These are phyloP conservation scores for Hyaloperonospora arabidopsidis DNA, from an alignment of 352 stramenopile genomes.

Conservation along the genomic window DNA sequence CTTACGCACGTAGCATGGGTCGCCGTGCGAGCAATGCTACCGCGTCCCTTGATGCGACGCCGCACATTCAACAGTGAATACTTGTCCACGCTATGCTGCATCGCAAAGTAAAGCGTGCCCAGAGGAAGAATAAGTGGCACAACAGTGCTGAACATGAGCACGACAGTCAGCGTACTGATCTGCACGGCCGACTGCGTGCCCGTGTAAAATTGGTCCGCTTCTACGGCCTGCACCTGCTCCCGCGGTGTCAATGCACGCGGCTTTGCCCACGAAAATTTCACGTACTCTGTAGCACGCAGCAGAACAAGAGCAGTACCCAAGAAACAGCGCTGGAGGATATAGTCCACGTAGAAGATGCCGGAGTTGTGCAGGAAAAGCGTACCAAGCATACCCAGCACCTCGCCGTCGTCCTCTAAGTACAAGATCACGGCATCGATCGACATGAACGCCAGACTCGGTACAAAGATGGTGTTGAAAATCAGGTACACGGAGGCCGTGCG, in stretches of 20 bases:
- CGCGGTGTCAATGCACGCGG: conserved; percentile 62
- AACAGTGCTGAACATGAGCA: conserved; percentile 81
- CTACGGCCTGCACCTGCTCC: conserved; percentile 63
- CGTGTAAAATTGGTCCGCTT: conserved; percentile 77
- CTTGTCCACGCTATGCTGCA: conserved; percentile 83
- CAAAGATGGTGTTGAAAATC: conserved; percentile 86
- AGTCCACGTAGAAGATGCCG: conserved; percentile 85
- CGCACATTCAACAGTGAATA: conserved; percentile 75
- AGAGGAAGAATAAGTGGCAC: conserved; percentile 78
- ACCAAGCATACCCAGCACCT: conserved; percentile 74
- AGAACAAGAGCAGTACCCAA: conserved; percentile 68
- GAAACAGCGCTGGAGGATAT: conserved; percentile 79
- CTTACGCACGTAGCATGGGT: conserved; percentile 76
- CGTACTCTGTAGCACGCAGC: conserved; percentile 67
- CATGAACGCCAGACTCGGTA: conserved; percentile 78
- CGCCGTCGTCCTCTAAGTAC: conserved; percentile 63
- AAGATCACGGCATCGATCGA: conserved; percentile 79
- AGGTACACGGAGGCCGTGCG: conserved; percentile 72
- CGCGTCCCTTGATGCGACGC: conserved; percentile 74
- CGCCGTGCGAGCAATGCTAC: conserved; percentile 71
- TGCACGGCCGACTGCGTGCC: conserved; percentile 77
- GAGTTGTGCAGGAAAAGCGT: conserved; percentile 84
- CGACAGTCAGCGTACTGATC: conserved; percentile 76
- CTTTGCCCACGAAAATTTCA: conserved; percentile 77
- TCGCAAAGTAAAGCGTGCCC: conserved; percentile 74